phyloP scores from a whole-genome alignment of 345 rosid species.

The Corchorus capsularis region DNA sequence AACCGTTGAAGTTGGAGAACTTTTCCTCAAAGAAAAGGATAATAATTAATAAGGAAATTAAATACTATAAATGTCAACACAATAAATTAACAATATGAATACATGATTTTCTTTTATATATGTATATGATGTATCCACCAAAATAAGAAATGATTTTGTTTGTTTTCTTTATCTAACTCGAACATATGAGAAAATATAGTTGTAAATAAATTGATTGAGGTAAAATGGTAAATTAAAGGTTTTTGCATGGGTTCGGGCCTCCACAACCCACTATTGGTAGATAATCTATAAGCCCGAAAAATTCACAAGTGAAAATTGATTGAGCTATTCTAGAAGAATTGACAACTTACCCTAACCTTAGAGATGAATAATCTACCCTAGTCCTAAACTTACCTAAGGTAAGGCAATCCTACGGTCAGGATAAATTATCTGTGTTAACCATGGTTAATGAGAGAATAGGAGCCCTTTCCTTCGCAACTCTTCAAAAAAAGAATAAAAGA shows the following conservation, averaged over 20 bases:
- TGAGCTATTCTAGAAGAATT: too few relatives aligned
- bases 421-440: constrained; percentile 1
- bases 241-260: too few relatives aligned
- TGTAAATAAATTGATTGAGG: not conserved
- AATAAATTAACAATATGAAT: not conserved
- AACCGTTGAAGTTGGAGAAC: not conserved
- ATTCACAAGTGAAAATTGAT: too few relatives aligned
- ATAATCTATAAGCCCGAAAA: too few relatives aligned
- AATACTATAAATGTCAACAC: not conserved
- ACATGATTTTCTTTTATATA: not conserved
- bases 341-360: too few relatives aligned
- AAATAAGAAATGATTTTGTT: too few relatives aligned
- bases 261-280: too few relatives aligned
- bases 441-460: not conserved
- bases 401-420: constrained; percentile 1
- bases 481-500: not conserved
- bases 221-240: constrained; percentile 4
- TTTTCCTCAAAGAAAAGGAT: not conserved
- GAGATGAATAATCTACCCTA: too few relatives aligned
- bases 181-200: too few relatives aligned
- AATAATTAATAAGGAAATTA: not conserved
- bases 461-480: not conserved
- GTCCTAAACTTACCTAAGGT: too few relatives aligned
- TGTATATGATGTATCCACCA: too few relatives aligned
- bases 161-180: too few relatives aligned